phyloP scores from a whole-genome alignment of 2,329 filamentous ascomycete genomes.

The Scedosporium apiospermum region DNA sequence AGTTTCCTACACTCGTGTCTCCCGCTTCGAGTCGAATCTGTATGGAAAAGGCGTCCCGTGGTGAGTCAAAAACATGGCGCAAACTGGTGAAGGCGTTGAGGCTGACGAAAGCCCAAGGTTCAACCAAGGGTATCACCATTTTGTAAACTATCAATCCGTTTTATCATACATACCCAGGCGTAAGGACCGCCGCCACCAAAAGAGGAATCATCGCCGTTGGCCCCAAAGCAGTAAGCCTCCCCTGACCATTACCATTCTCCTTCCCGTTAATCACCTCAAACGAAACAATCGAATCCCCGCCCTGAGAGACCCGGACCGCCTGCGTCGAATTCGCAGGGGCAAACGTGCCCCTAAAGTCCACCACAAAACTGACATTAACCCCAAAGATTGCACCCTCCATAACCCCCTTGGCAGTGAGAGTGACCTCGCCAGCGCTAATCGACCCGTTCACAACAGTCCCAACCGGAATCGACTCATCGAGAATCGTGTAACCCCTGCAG shows the following conservation, averaged over 20 bases:
- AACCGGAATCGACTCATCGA: not conserved
- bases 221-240: not conserved
- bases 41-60: too few species aligned
- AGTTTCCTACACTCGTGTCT: too few species aligned
- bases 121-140: too few species aligned
- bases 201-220: not conserved
- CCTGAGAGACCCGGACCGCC: not conserved
- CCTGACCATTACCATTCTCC: not conserved
- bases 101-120: too few species aligned
- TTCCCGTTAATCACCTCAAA: not conserved
- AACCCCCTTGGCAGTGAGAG: not conserved
- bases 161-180: too few species aligned
- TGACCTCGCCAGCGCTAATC: not conserved
- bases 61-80: too few species aligned
- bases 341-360: slow-evolving; percentile 1
- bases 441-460: not conserved
- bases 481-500: not conserved
- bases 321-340: not conserved
- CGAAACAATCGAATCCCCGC: not conserved
- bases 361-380: not conserved
- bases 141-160: too few species aligned
- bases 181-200: not conserved
- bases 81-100: too few species aligned
- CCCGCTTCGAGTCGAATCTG: too few species aligned
- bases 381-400: not conserved